phyloP scores from a whole-genome alignment of 208 protist species.

The Trypanosoma theileri region DNA sequence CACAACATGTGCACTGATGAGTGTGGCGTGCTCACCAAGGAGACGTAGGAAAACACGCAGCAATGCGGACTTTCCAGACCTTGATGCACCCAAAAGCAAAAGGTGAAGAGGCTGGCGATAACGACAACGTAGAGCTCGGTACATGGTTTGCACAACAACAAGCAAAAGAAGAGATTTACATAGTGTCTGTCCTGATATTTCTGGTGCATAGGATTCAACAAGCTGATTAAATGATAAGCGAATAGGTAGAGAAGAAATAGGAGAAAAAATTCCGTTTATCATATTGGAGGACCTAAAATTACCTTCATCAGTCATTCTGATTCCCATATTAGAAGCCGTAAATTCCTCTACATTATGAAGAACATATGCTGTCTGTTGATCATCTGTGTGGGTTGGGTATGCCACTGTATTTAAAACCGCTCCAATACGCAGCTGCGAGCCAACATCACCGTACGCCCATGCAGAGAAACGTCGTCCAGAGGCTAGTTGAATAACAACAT shows the following conservation, averaged over 20 bases:
- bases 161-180: conserved; percentile 61
- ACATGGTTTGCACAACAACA: conserved; percentile 52
- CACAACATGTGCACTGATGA: conserved; percentile 46
- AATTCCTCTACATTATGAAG: conserved; percentile 34
- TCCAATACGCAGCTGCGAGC: conserved; percentile 38
- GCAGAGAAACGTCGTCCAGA: conserved; percentile 32
- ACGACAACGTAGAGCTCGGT: conserved; percentile 29
- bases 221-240: conserved; percentile 32
- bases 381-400: conserved; percentile 44
- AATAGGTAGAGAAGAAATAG: background rate
- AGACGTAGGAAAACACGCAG: conserved; percentile 36
- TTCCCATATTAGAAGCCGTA: background rate
- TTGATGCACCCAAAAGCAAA: conserved; percentile 54
- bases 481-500: conserved; percentile 26
- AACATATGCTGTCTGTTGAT: conserved; percentile 40
- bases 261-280: background rate
- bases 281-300: background rate
- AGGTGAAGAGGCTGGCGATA: conserved; percentile 43
- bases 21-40: conserved; percentile 40
- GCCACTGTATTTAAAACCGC: conserved; percentile 32
- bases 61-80: conserved; percentile 61
- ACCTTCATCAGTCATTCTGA: background rate
- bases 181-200: conserved; percentile 50
- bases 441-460: conserved; percentile 53
- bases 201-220: conserved; percentile 34